Base-by-base conservation (phyloP, 1,284 basidiomycete genomes). In the Ustilago cynodontis region DNA sequence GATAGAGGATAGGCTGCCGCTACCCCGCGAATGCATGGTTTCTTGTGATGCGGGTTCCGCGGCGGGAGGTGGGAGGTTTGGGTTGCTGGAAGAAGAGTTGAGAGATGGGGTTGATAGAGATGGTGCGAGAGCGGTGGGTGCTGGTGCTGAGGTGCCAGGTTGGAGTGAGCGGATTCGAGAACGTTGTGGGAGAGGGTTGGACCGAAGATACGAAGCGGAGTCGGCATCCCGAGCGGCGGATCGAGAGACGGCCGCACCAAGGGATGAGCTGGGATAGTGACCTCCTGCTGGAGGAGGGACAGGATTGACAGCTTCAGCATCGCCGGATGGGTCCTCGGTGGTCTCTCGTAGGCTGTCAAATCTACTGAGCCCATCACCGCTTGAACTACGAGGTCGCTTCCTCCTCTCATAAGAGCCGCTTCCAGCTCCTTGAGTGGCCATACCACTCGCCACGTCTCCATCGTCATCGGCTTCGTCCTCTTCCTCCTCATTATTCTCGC, bases 161-260 rank as follows among this genome's bases (percentile, higher is more conserved):
- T 69, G 66, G 33, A 77, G 41, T 13, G 73, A 65, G 24, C 72
- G 63, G 51, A 75, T 64, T 1, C 65, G 70, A 9, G 31, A 53
- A 10, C 70, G 56, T 47, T 64, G 67, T 18, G 72, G 67, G 6
- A 66, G 35, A 2, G 37, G 53, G 31, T 60, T 65, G 18, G 69
- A 28, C n/a, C 52, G 52, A 7, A 59, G 50, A 14, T 35, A 58
- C 18, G 29, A 28, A 18, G 51, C 20, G 31, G 28, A 35, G 51
- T 35, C 20, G 20, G 49, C 2, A 6, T 71, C 50, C 11, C 54
- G 72, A 1, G 54, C 59, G 24, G 33, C 63, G 2, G 65, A 70
- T 10, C 77, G 59, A 11, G 74, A 54, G 7, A 69, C 75, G 2
- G 77, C 79, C 13, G 68, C 77, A 7, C 73, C 74, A 1, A 80